phyloP scores from a whole-genome alignment of 164 flowering plant species.

The Stephania cephalantha region DNA sequence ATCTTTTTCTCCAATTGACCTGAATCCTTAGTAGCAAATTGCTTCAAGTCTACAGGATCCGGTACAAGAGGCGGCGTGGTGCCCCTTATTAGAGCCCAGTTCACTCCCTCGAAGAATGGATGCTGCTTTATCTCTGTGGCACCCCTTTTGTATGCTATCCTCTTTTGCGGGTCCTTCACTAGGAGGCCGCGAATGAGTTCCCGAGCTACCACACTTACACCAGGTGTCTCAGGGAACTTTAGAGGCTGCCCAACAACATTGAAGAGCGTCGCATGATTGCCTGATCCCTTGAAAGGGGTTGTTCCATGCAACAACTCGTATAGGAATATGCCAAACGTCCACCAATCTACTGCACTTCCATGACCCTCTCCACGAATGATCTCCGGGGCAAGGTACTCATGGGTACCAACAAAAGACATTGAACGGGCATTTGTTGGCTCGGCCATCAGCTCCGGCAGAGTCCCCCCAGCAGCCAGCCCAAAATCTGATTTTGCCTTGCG shows the following conservation, averaged over 20 bases:
- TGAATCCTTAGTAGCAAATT: conserved; percentile 37
- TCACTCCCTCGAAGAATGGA: conserved; percentile 66
- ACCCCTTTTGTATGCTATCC: conserved; percentile 63
- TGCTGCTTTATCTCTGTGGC: conserved; percentile 76
- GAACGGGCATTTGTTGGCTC: conserved; percentile 73
- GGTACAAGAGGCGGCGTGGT: conserved; percentile 58
- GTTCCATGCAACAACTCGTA: conserved; percentile 57
- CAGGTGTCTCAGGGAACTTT: conserved; percentile 52
- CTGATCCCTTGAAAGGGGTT: conserved; percentile 64
- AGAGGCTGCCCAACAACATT: conserved; percentile 68
- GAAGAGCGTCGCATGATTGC: conserved; percentile 64
- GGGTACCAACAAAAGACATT: conserved; percentile 80
- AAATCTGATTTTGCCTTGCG: conserved; percentile 69
- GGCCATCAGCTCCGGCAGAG: conserved; percentile 77
- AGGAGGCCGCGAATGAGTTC: conserved; percentile 63
- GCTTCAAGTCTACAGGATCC: conserved; percentile 51
- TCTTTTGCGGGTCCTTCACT: conserved; percentile 62
- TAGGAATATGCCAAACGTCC: conserved; percentile 60
- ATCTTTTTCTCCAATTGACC: conserved; percentile 24
- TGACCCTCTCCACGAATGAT: conserved; percentile 81
- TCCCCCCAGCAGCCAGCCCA: conserved; percentile 40
- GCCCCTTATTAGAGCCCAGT: conserved; percentile 72
- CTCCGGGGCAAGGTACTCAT: conserved; percentile 71
- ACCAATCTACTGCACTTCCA: conserved; percentile 86
- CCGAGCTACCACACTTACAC: conserved; percentile 39